Evolutionary conservation across 1,284 basidiomycete species (phyloP).

Genomic region (Malassezia furfur): DNA sequence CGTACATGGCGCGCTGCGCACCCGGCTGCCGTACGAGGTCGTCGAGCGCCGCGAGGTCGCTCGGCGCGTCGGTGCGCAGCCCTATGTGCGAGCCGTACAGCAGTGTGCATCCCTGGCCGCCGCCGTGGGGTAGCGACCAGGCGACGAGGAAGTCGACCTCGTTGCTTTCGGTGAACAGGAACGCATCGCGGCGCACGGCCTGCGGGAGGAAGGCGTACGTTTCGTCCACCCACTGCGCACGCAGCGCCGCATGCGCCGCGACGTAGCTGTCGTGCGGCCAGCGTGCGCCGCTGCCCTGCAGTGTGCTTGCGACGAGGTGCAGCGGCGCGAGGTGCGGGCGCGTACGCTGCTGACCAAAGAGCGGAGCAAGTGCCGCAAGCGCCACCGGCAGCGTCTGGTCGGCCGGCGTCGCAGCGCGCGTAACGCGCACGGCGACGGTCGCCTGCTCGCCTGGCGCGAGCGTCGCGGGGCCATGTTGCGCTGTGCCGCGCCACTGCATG

Average conservation of each 20-base stretch:
- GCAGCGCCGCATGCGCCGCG: not conserved
- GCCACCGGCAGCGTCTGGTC: not conserved
- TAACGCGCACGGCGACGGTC: not conserved
- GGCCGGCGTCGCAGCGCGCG: not conserved
- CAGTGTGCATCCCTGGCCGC: not conserved
- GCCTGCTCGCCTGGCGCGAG: not conserved
- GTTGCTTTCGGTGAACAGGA: constrained; percentile 4
- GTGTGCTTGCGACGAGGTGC: not conserved
- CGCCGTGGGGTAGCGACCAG: not conserved
- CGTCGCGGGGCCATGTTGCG: not conserved
- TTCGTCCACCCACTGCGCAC: not conserved
- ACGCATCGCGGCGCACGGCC: not conserved
- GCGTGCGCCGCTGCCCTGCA: not conserved
- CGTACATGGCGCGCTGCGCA: constrained; percentile 22
- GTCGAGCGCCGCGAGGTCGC: not conserved
- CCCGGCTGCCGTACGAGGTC: not conserved
- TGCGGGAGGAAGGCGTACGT: not conserved
- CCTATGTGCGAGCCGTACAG: constrained; percentile 7
- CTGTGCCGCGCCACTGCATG: constrained; percentile 1
- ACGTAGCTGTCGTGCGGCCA: not conserved
- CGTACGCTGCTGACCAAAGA: not conserved
- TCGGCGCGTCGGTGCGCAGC: not conserved
- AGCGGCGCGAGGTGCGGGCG: not conserved
- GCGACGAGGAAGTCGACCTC: constrained; percentile 7
- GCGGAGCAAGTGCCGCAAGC: not conserved